Percentiles rank a stretch among this genome's conserved stretches.
phyloP scores from a whole-genome alignment of 129 eudicot species.

The Flaveria bidentis region DNA sequence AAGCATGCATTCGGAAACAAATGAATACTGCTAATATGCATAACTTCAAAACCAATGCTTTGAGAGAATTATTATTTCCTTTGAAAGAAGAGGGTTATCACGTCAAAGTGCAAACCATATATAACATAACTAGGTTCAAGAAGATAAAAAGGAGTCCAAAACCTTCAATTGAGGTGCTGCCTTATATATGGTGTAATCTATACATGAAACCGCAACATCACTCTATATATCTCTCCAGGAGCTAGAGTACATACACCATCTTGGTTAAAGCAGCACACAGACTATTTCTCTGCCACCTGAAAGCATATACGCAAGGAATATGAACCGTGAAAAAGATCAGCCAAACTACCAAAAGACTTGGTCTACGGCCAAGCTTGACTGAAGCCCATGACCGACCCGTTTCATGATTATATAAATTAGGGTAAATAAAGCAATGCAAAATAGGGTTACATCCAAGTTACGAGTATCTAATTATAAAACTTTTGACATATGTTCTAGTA shows the following conservation, averaged over 20 bases:
- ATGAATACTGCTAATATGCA: neutral
- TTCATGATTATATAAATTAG: neutral
- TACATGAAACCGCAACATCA: conserved; percentile 30
- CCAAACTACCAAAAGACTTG: neutral
- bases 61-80: conserved; percentile 8
- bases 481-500: neutral
- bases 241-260: conserved; percentile 28
- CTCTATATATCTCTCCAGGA: conserved; percentile 20
- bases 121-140: conserved; percentile 20
- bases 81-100: conserved; percentile 10
- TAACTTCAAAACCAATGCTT: neutral
- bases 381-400: too few relatives aligned
- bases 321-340: neutral
- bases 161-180: conserved; percentile 30
- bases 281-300: conserved; percentile 38
- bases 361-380: neutral
- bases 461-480: neutral
- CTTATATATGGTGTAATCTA: conserved; percentile 23
- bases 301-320: neutral
- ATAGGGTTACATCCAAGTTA: neutral
- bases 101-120: conserved; percentile 17
- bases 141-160: neutral
- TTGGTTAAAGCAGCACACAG: conserved; percentile 2
- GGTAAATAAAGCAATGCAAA: neutral
- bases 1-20: neutral